Conservation (phyloP, 2,329 filamentous ascomycete genomes). For the Gyromitra esculenta region DNA sequence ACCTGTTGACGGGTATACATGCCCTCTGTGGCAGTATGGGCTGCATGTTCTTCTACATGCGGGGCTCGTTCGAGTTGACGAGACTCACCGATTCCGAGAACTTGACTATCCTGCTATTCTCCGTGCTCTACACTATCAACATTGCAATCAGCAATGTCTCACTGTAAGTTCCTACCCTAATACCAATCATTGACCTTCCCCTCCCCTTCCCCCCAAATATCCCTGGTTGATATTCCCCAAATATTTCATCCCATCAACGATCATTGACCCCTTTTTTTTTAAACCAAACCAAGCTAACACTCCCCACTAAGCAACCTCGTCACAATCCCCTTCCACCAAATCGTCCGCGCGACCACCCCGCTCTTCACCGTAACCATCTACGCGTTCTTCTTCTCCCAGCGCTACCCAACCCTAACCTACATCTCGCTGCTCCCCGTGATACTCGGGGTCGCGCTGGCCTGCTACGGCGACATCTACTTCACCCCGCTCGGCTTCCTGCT, state of each 20-base stretch:
- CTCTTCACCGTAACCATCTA: constrained; percentile 72
- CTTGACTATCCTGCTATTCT: constrained; percentile 68
- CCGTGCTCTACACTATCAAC: constrained; percentile 71
- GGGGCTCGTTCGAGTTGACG: constrained; percentile 67
- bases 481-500: constrained; percentile 68
- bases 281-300: constrained; percentile 32
- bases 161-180: constrained; percentile 61
- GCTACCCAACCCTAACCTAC: constrained; percentile 69
- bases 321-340: constrained; percentile 74
- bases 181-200: background rate
- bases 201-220: background rate
- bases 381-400: constrained; percentile 67
- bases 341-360: constrained; percentile 70
- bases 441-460: constrained; percentile 69
- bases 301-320: constrained; percentile 62
- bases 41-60: constrained; percentile 66
- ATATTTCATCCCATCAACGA: background rate
- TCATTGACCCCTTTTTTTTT: constrained; percentile 2
- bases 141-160: constrained; percentile 73
- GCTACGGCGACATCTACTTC: constrained; percentile 71
- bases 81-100: constrained; percentile 67
- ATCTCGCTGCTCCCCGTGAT: constrained; percentile 71
- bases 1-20: constrained; percentile 70
- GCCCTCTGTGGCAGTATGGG: constrained; percentile 69
- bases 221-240: background rate